Percentiles rank a stretch among this genome's conserved stretches.
Conservation (phyloP, 2,329 filamentous ascomycete species). For the Chaetomium globosum region DNA sequence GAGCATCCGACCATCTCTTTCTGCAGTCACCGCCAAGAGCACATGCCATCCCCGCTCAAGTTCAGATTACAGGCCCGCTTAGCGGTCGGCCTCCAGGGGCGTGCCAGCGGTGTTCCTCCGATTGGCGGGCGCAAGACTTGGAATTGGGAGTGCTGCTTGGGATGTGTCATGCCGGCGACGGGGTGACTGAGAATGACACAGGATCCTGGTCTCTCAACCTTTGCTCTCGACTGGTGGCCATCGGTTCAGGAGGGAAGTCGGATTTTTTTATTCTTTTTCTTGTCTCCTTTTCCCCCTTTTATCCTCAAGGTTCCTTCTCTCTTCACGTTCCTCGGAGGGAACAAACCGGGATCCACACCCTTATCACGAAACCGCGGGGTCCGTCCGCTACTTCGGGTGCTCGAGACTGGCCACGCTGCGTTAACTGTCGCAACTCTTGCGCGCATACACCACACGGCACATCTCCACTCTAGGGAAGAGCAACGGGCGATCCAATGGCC, state of each 20-base stretch:
- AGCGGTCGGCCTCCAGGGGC: constrained; percentile 11
- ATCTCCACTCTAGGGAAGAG: not conserved
- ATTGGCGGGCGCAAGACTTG: constrained; percentile 36
- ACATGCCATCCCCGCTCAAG: not conserved
- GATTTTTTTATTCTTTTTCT: not conserved
- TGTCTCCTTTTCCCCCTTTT: not conserved
- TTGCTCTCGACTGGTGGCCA: not conserved
- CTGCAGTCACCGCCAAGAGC: not conserved
- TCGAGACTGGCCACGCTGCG: constrained; percentile 7
- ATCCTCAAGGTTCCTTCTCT: not conserved
- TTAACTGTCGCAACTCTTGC: not conserved
- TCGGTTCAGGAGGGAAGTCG: not conserved
- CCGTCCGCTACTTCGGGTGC: constrained; percentile 25
- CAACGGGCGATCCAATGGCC: constrained; percentile 31
- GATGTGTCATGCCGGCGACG: constrained; percentile 34
- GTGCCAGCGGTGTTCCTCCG: constrained; percentile 33
- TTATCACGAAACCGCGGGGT: constrained; percentile 3
- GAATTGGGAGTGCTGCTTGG: constrained; percentile 10
- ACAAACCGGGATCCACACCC: constrained; percentile 10
- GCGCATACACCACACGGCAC: not conserved
- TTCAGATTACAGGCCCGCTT: constrained; percentile 8
- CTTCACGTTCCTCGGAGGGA: not conserved
- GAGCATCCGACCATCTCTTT: not conserved
- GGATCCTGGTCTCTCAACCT: not conserved
- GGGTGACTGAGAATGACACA: constrained; percentile 20